Base-by-base conservation (phyloP, 768 basidiomycete genomes). In the Lactarius vividus region DNA sequence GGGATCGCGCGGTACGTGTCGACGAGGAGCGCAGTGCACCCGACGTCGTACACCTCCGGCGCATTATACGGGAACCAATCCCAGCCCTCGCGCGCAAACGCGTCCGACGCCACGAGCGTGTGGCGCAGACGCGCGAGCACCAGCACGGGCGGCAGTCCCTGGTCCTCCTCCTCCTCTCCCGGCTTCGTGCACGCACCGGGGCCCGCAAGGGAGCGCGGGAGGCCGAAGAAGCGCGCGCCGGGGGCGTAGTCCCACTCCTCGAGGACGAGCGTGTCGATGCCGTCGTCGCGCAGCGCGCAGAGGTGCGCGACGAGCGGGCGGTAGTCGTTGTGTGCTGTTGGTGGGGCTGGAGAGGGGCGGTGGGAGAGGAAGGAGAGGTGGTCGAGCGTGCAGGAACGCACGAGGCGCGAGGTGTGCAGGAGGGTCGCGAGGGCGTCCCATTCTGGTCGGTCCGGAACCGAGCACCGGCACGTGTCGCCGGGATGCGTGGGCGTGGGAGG, bases 31-130 rank as follows among this genome's bases (percentile, higher is more conserved):
- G 56, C 23, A 8, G 33, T 57, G 11, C 56, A 54, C 35, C 2
- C 11, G 20, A 15, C 8, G 26, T 37, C 56, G 23, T 23, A 57
- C 35, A 57, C 56, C 35, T 57, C 56, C 56, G 56, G 56, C 31
- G 56, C 56, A 15, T 57, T n/a, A 57, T n/a, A 37, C 29, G 56
- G 56, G 56, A 57, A 57, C 56, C 56, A 57, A 3, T 33, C 31
- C 20, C 20, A 57, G 8, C 56, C 33, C 35, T 33, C 56, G 1
- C n/a, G 11, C 56, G 35, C 56, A 15, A 57, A 57, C 56, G 20
- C n/a, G 8, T 37, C 20, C 35, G 56, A 57, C 35, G 33, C 56
- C 33, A n/a, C 56, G 35, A 57, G 56, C 0, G 56, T 57, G 15
- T 37, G 31, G 20, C 31, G 20, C 35, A 57, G 33, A 13, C 56